Base-by-base conservation (phyloP, 2,329 filamentous ascomycete genomes). In the Apiospora saccharicola region DNA sequence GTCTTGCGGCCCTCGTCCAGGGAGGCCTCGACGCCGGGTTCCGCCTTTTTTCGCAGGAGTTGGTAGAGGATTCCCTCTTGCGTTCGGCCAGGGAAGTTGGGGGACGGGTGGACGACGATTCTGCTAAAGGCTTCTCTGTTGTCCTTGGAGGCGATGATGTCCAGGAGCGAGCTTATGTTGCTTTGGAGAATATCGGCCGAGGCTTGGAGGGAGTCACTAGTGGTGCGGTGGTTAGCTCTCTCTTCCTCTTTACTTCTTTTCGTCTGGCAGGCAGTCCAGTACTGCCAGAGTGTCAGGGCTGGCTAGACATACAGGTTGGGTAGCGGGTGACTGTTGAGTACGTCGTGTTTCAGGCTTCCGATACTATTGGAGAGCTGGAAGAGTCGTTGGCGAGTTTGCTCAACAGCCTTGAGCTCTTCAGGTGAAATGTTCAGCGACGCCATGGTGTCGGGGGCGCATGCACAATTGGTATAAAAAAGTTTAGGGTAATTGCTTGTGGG, bases 41-140 rank as follows among this genome's bases (percentile, higher is more conserved):
- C 94, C 68, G 95, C 87, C 80, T 96, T 96, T 83, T 96, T 97
- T 51, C 94, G 91, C 44, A 97, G 85, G 2, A 97, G 86, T 77
- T 92, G 89, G 37, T 89, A 86, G 1, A 96, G 86, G 4, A 94
- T 86, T 68, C 81, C 83, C 80, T 93, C 90, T 73, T 94, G 90
- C 6, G 88, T 91, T 76, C 88, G 91, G 49, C 90, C 92, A 5
- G 90, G 94, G 82, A 90, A 96, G 80, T 91, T 91, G 2, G 94
- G 93, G 16, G 91, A 90, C 0, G 94, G 94, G 79, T 93, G 94
- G 30, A 93, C 89, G 75, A 93, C 92, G 70, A 94, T 87, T 71
- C 90, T 90, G 72, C 87, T 87, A 74, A 97, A 90, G 67, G 94
- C 87, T 57, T 91, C 88, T 53, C 88, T 84, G 78, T 95, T 89